A percentile compares a stretch with the other conserved stretches of the same genome.
Evolutionary conservation across 2,329 filamentous ascomycete genomes (phyloP).

Genomic region (Aspergillus costaricaensis): DNA sequence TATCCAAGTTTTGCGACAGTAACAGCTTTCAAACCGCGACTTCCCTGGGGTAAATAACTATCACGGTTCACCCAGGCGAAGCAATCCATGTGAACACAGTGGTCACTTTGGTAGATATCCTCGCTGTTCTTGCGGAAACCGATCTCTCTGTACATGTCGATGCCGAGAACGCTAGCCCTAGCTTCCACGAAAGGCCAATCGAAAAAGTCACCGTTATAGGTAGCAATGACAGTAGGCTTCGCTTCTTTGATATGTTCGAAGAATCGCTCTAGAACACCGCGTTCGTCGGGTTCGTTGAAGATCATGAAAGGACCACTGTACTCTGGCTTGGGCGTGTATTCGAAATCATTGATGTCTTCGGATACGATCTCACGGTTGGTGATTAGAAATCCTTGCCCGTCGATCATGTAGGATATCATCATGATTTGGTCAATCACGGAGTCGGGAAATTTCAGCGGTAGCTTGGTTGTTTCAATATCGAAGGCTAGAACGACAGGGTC

Average conservation of each 20-base stretch:
- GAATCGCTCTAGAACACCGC: constrained; percentile 82
- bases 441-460: constrained; percentile 95
- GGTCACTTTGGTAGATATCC: constrained; percentile 93
- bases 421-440: constrained; percentile 94
- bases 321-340: constrained; percentile 96
- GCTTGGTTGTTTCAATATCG: constrained; percentile 97
- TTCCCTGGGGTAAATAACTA: constrained; percentile 95
- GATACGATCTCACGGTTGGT: constrained; percentile 98
- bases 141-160: constrained; percentile 99
- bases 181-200: constrained; percentile 99
- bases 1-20: constrained; percentile 98
- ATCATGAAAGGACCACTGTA: constrained; percentile 95
- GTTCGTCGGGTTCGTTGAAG: constrained; percentile 96
- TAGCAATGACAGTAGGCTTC: constrained; percentile 92
- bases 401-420: constrained; percentile 99
- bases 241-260: constrained; percentile 95
- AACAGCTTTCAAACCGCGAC: constrained; percentile 93
- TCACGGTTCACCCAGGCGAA: constrained; percentile 99
- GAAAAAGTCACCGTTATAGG: constrained; percentile 99
- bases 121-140: constrained; percentile 94
- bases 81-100: constrained; percentile 98
- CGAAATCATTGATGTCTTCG: constrained; percentile 95
- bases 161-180: constrained; percentile 86
- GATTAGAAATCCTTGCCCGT: constrained; percentile 95
- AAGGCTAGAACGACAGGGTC: constrained; percentile 99